Evolutionary conservation across 2,329 filamentous ascomycete species (phyloP).

Genomic region (Aureobasidium lini): DNA sequence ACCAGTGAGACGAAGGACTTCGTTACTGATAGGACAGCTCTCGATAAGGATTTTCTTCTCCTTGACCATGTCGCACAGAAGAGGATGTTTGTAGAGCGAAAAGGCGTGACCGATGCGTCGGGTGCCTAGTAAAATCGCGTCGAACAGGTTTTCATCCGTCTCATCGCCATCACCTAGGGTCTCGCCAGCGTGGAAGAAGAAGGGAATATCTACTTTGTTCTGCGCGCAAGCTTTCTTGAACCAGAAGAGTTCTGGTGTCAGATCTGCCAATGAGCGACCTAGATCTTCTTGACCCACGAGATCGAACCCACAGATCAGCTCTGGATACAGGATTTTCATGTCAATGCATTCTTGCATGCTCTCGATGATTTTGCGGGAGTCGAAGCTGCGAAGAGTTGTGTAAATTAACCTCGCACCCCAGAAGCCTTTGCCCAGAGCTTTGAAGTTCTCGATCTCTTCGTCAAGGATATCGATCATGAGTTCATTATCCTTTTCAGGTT

Average conservation of each 20-base stretch:
- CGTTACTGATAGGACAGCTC: slow-evolving; percentile 85
- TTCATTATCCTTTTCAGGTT: slow-evolving; percentile 58
- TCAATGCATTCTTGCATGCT: slow-evolving; percentile 84
- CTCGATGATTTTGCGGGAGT: slow-evolving; percentile 60
- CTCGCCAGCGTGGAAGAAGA: slow-evolving; percentile 94
- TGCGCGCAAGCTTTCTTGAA: slow-evolving; percentile 79
- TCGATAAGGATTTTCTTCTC: slow-evolving; percentile 83
- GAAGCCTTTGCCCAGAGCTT: slow-evolving; percentile 61
- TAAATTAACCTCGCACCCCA: slow-evolving; percentile 83
- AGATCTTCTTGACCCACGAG: slow-evolving; percentile 80
- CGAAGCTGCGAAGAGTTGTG: slow-evolving; percentile 62
- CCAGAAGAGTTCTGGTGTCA: slow-evolving; percentile 84
- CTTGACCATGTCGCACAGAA: slow-evolving; percentile 81
- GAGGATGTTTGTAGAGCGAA: slow-evolving; percentile 82
- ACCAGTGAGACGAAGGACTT: slow-evolving; percentile 71
- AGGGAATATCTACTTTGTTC: slow-evolving; percentile 74
- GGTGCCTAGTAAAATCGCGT: slow-evolving; percentile 79
- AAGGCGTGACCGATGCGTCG: slow-evolving; percentile 85
- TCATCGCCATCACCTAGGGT: slow-evolving; percentile 69
- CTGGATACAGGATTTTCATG: slow-evolving; percentile 69
- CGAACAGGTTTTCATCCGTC: slow-evolving; percentile 79
- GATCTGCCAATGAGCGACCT: slow-evolving; percentile 65
- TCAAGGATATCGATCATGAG: slow-evolving; percentile 65
- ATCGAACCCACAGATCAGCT: slow-evolving; percentile 80
- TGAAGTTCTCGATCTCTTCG: slow-evolving; percentile 71